phyloP scores from a whole-genome alignment of 1,139 yeast genomes.

The Scheffersomyces cryptocercus region DNA sequence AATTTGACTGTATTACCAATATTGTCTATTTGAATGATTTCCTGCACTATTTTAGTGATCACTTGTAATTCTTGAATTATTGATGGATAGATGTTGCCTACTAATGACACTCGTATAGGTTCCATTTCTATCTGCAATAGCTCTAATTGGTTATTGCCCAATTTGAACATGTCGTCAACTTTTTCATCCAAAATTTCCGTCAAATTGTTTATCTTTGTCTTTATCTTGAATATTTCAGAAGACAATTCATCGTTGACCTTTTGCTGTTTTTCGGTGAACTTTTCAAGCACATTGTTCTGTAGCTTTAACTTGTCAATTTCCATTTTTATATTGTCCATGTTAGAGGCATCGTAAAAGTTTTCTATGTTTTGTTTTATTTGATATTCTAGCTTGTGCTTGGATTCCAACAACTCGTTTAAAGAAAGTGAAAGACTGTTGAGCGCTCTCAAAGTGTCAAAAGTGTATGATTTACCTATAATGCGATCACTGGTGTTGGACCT shows the following conservation, averaged over 20 bases:
- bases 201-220: slow-evolving; percentile 25
- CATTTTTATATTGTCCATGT: slow-evolving; percentile 10
- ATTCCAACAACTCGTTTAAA: slow-evolving; percentile 26
- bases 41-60: slow-evolving; percentile 20
- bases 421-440: slow-evolving; percentile 32
- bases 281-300: slow-evolving; percentile 12
- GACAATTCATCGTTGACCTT: slow-evolving; percentile 25
- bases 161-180: slow-evolving; percentile 15
- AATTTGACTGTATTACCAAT: slow-evolving; percentile 24
- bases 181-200: slow-evolving; percentile 19
- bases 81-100: slow-evolving; percentile 21
- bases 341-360: slow-evolving; percentile 9
- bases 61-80: slow-evolving; percentile 19
- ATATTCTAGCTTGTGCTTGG: slow-evolving; percentile 12
- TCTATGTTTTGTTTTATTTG: slow-evolving; percentile 14
- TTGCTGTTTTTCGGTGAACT: slow-evolving; percentile 21
- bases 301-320: slow-evolving; percentile 3
- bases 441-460: slow-evolving; percentile 33
- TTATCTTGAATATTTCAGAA: slow-evolving; percentile 27
- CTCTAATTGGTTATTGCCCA: slow-evolving; percentile 27
- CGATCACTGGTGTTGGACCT: neutral
- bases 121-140: slow-evolving; percentile 28
- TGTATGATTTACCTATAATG: neutral
- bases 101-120: slow-evolving; percentile 26
- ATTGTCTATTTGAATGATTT: slow-evolving; percentile 31